Percentiles rank a stretch among this genome's conserved stretches.
Evolutionary conservation across 1,284 basidiomycete genomes (phyloP).

Genomic region (Fistulina hepatica): DNA sequence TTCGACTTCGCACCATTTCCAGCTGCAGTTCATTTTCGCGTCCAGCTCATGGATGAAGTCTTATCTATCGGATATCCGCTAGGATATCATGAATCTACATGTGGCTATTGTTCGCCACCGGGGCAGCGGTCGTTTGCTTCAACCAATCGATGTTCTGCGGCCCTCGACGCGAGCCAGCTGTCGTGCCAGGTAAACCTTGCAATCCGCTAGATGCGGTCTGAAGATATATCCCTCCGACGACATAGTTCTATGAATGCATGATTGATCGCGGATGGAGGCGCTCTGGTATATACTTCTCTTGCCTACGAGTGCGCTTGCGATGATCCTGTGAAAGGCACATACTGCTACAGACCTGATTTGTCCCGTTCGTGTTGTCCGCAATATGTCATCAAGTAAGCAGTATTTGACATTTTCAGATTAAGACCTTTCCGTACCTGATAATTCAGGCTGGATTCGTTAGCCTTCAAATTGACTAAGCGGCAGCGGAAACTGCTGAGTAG

Average conservation of each 20-base stretch:
- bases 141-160: slow-evolving; percentile 26
- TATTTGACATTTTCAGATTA: slow-evolving; percentile 5
- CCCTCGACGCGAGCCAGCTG: slow-evolving; percentile 26
- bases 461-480: slow-evolving; percentile 69
- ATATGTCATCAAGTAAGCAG: slow-evolving; percentile 72
- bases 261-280: slow-evolving; percentile 87
- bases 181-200: slow-evolving; percentile 39
- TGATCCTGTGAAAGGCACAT: slow-evolving; percentile 31
- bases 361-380: slow-evolving; percentile 81
- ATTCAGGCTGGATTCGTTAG: slow-evolving; percentile 57
- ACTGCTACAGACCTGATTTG: slow-evolving; percentile 80
- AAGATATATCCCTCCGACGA: slow-evolving; percentile 2
- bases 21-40: too few species aligned
- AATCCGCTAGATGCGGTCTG: neutral
- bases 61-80: slow-evolving; percentile 27
- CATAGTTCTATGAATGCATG: slow-evolving; percentile 65
- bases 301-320: neutral
- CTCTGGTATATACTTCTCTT: slow-evolving; percentile 37
- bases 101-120: slow-evolving; percentile 36
- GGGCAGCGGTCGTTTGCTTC: slow-evolving; percentile 23
- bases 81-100: slow-evolving; percentile 23
- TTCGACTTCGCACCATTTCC: too few species aligned
- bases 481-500: slow-evolving; percentile 69
- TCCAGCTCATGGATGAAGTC: neutral
- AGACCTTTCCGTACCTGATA: slow-evolving; percentile 2